Evolutionary conservation across 2,329 filamentous ascomycete species (phyloP), one percentile per base, ranked within the genome.

Genomic region (Aspergillus aculeatinus): DNA sequence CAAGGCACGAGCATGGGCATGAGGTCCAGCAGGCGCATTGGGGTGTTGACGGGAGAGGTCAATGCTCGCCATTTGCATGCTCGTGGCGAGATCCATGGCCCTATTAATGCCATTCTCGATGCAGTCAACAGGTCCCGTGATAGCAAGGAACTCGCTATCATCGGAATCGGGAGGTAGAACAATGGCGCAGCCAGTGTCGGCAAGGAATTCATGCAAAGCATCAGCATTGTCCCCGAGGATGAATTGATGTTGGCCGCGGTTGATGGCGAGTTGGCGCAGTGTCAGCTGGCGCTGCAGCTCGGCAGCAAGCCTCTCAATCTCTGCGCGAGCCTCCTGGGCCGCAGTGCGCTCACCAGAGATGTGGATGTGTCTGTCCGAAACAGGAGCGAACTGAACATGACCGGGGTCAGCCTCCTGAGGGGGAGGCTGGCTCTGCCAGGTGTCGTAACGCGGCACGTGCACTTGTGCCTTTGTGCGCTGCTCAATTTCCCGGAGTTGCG

Each of bases 171-270:
- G 85, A 56, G 88, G 94, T 50, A 98, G 78, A 59, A 98, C 85
- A 61, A 98, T 89, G 48, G 90, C 86, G 76, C 95, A 99, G 63
- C 94, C 94, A 60, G 95, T 98, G 70, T 96, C 87, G 50, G 88
- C 84, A 65, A 97, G 87, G 81, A 99, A 97, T 50, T 96, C 87
- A 60, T 97, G 87, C 35, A 91, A 82, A 19, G 91, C 87, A 63
- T 90, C 85, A 62, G 91, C 92, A 63, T 88, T 85, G 63, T 94
- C 88, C 55, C 94, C 94, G 64, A 96, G 88, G 71, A 99, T 95
- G 81, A 97, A 98, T 74, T 96, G 93, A 74, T 98, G 95, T 55
- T 92, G 88, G 52, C 91, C 92, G 63, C 89, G 89, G 75, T 94
- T 90, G 67, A 98, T 91, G 5, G 89, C 85, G 48, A 92, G 81